Base-by-base conservation (phyloP, 345 rosid species). In the Linum tenue region DNA sequence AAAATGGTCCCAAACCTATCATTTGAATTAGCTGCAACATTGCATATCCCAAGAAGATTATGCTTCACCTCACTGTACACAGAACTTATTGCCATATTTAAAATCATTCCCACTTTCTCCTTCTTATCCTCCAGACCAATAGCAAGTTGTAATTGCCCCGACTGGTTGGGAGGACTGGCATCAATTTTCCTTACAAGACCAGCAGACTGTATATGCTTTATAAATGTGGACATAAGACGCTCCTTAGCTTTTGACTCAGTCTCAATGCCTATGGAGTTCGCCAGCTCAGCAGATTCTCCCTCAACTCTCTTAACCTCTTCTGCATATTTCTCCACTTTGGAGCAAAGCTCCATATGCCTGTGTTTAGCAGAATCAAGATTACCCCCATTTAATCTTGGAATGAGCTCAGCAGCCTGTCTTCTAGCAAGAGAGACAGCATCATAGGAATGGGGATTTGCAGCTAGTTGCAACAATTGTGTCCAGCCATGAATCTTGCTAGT, bases 401-500 rank as follows among this genome's bases (percentile, higher is more conserved):
- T 78, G 39, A 82, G 82, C 70, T 88, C 91, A 74, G 85, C 74
- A 69, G 87, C 96, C 82, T 82, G 96, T 72, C 85, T 85, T 75
- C 86, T 75, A 37, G 86, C 88, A 69, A 82, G 72, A 64, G 90
- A 82, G 68, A 91, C 77, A 58, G 83, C 67, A 73, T 88, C 96
- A 67, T 81, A 71, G 71, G 92, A 85, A 68, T 72, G 78, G 72
- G 89, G 80, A 81, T 81, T 82, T 6, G 88, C 88, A 71, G 91
- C 82, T 62, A 84, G 75, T 67, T 88, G 94, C 75, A 86, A 78
- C 63, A 86, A 83, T 63, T 88, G 88, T 63, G 83, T 79, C 98
- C 98, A 91, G 63, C 88, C 87, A 73, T 85, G 88, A 60, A 91
- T 81, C 15, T 72, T 69, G 73, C 90, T 85, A 53, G 90, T 86